phyloP scores from a whole-genome alignment of 1,284 basidiomycete species.

The Tilletia setariae region DNA sequence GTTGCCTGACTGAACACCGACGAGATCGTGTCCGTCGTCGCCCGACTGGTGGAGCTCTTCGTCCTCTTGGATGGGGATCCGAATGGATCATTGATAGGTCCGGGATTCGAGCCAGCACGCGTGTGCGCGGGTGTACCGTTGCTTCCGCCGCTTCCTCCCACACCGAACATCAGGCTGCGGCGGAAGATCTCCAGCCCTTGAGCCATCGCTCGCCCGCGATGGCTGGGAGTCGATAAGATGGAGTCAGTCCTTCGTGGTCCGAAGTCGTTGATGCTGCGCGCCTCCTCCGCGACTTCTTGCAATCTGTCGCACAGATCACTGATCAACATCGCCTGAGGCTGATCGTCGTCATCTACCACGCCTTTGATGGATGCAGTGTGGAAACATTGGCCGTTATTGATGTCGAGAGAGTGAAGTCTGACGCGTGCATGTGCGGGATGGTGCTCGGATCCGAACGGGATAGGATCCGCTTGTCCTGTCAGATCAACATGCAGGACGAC shows the following conservation, averaged over 20 bases:
- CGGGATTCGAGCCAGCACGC: not conserved
- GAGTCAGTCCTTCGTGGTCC: conserved; percentile 13
- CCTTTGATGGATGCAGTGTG: conserved; percentile 32
- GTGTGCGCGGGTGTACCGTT: conserved; percentile 1
- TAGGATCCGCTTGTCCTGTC: conserved; percentile 18
- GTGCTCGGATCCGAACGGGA: conserved; percentile 31
- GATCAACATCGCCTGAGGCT: conserved; percentile 25
- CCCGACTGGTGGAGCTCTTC: conserved; percentile 29
- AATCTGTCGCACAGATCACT: conserved; percentile 28
- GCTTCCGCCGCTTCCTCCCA: not conserved
- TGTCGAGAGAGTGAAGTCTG: conserved; percentile 34
- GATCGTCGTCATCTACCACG: conserved; percentile 19
- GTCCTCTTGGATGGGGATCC: conserved; percentile 29
- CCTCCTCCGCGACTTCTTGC: conserved; percentile 27
- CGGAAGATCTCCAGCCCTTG: conserved; percentile 20
- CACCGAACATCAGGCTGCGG: conserved; percentile 17
- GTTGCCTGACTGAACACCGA: conserved; percentile 14
- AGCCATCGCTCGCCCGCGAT: conserved; percentile 24
- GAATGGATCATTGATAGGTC: not conserved
- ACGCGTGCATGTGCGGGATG: conserved; percentile 33
- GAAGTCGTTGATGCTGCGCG: conserved; percentile 19
- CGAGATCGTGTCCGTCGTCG: conserved; percentile 25
- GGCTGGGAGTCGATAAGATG: conserved; percentile 27
- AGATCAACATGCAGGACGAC: conserved; percentile 33
- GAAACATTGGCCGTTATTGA: conserved; percentile 29